phyloP scores from a whole-genome alignment of 495 filamentous ascomycete species.

The Daldinia grandis region DNA sequence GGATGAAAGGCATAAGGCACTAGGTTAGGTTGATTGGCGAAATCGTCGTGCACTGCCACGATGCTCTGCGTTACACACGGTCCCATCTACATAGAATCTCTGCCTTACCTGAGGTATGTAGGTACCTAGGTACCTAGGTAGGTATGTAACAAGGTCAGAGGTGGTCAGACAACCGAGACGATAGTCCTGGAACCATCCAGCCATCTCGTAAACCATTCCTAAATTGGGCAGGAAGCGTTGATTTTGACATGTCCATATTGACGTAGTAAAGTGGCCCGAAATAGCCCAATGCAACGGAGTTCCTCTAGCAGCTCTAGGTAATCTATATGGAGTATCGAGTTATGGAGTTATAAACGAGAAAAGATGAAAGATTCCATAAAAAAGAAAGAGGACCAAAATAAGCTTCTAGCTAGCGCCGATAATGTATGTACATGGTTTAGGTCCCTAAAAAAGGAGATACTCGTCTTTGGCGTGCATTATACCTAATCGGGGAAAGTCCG shows the following conservation, averaged over 20 bases:
- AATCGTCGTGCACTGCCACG: background rate
- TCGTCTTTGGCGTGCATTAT: conserved; percentile 3
- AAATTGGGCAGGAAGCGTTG: background rate
- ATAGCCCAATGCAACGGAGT: background rate
- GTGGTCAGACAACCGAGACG: background rate
- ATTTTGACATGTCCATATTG: background rate
- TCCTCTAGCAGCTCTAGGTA: too few species aligned
- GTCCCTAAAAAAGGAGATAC: background rate
- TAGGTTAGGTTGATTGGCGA: background rate
- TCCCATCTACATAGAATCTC: background rate
- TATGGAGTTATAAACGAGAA: background rate
- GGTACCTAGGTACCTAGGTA: too few species aligned
- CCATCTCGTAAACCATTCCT: background rate
- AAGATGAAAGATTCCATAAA: background rate
- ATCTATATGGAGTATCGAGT: too few species aligned
- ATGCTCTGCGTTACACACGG: background rate
- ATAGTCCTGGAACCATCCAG: background rate
- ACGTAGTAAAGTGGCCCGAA: background rate
- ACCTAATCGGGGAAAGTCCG: background rate
- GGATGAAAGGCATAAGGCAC: background rate
- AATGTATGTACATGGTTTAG: background rate
- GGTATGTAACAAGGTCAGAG: background rate
- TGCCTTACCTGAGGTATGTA: too few species aligned
- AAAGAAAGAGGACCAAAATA: background rate
- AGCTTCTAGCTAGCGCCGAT: background rate